Base-by-base conservation (phyloP, 306 rosid genomes). In the Cucurbita argyrosperma region DNA sequence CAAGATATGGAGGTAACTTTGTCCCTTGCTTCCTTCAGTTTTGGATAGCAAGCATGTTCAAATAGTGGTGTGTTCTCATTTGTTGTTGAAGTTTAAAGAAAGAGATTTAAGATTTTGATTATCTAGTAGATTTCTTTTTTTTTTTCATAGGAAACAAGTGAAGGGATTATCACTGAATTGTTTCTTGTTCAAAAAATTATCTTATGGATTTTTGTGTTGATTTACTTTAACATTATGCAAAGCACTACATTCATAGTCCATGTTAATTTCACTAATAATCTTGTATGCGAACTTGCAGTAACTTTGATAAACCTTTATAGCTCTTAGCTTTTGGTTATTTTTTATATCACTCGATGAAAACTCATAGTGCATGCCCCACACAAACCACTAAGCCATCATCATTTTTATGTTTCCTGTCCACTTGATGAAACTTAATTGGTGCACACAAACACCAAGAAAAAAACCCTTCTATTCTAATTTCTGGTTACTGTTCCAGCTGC, bases 1-100 rank as follows among this genome's bases (percentile, higher is more conserved):
- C 88, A 53, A 88, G 76, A 78, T 90, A 87, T 81, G 86, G 77
- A 90, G 97, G 98, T 92, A 74, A 42, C 53, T 76, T 77, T 37
- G 46, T 49, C 51, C 68, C 75, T 47, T 62, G 26, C 76, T 2
- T 54, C 51, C 40, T 18, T 71, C 43, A 37, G 35, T 15, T 65
- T 2, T 47, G 2, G 7, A 46, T 51, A 4, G 71, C 71, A 64
- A 62, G 26, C 49, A 37, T 39, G 47, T 37, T 16, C 26, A 63
- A 47, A 39, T 8, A 38, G 49, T 4, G 30, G 26, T 39, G 23
- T 42, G 37, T 18, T 65, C 37, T 40, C 71, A n/a, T 42, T 40
- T 64, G 8, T 42, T 64, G 13, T 42, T 66, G 38, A 8, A 37
- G 51, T 40, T 66, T 45, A 11, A 45, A 11, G 30, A 4, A 43